Evolutionary conservation across 192 early-diverging fungal species (phyloP).

Genomic region (Coemansia guatemalensis): DNA sequence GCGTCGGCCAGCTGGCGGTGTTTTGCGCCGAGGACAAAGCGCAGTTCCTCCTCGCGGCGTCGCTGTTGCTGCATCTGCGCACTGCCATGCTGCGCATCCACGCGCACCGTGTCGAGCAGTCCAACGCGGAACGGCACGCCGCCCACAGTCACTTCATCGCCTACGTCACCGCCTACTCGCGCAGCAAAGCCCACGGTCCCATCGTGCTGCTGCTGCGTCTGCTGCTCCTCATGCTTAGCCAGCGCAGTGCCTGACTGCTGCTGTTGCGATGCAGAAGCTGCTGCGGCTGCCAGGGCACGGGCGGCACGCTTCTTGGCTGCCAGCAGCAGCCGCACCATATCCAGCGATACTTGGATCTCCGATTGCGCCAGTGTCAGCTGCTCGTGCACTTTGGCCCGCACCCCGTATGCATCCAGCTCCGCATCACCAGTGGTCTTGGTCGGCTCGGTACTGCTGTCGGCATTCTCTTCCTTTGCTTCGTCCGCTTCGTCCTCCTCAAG

Average conservation of each 20-base stretch:
- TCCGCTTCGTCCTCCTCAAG: constrained; percentile 7
- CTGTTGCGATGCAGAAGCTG: not conserved
- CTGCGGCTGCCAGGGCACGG: not conserved
- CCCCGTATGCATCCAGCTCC: constrained; percentile 38
- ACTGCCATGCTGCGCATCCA: constrained; percentile 2
- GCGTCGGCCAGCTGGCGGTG: constrained; percentile 40
- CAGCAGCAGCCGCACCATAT: constrained; percentile 45
- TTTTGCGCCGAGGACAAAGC: constrained; percentile 50
- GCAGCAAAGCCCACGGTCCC: constrained; percentile 14
- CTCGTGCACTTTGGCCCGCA: constrained; percentile 38
- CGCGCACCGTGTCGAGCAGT: constrained; percentile 28
- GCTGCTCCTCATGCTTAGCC: constrained; percentile 20
- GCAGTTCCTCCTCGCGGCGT: constrained; percentile 22
- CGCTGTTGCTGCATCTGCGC: constrained; percentile 3
- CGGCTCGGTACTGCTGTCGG: not conserved
- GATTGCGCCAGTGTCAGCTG: constrained; percentile 40
- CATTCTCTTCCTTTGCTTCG: not conserved
- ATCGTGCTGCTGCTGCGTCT: not conserved
- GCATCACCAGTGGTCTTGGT: not conserved
- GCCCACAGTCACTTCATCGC: constrained; percentile 34
- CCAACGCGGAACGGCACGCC: constrained; percentile 34
- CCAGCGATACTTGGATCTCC: constrained; percentile 47
- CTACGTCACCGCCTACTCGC: constrained; percentile 12
- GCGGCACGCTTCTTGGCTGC: constrained; percentile 36
- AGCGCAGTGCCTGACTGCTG: not conserved